Evolutionary conservation across 2,329 filamentous ascomycete genomes (phyloP), one percentile per base, ranked within the genome.

Genomic region (Fusarium scirpi): DNA sequence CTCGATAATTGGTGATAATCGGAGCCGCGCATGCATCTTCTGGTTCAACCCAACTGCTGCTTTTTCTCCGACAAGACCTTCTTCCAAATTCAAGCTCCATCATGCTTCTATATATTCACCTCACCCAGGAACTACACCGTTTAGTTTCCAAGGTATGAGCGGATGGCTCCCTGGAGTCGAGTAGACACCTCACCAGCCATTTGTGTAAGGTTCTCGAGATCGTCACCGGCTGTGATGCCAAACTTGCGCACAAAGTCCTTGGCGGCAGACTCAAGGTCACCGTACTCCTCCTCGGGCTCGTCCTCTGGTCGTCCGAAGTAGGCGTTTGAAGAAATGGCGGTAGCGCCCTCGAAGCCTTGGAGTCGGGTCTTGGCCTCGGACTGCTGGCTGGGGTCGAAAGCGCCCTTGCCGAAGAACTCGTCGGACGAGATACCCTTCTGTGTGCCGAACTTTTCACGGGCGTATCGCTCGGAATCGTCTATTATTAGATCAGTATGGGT

Each of bases 391-490:
- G 94, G 90, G 78, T 99, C 94, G 81, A 91, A 98, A 58, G 88
- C 84, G 56, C 94, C 93, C 79, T 96, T 95, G 76, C 95, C 94
- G 78, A 99, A 99, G 86, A 97, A 99, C 79, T 99, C 96, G 80
- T 99, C 96, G 1, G 94, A 98, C 1, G 94, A 98, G 73, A 99
- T 99, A 74, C 93, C 93, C 85, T 98, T 98, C 80, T 99, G 96
- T 45, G 82, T 82, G 65, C 94, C 95, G 77, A 99, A 99, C 81
- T 97, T 97, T 77, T 88, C 85, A 76, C 93, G 92, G 8, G 94
- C 94, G 78, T 93, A 97, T 77, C 89, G 90, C 76, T 98, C 90
- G 58, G 91, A 90, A 62, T 98, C 94, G 69, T 89, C 89, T 90
- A 63, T 25, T 38, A 7, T 20, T 6, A 12, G 7, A 45, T 76